Evolutionary conservation across 1,284 basidiomycete genomes (phyloP).

Genomic region (Cryptococcus jaspeensis): DNA sequence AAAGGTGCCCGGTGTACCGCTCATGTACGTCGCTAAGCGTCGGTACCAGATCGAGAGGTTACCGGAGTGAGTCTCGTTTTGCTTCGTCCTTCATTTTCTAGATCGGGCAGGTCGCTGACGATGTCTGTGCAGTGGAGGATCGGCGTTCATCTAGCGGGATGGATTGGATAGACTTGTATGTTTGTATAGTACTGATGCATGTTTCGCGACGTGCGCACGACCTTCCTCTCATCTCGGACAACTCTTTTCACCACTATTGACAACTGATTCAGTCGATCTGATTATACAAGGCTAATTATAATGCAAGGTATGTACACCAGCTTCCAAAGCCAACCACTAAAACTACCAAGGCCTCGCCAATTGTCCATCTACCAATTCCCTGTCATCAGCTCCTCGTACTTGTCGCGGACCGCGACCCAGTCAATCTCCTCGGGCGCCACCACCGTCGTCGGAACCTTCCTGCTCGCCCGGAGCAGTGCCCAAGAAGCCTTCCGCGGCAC

Average conservation of each 20-base stretch:
- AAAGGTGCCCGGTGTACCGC: slow-evolving; percentile 87
- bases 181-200: slow-evolving; percentile 1
- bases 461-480: no score
- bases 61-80: slow-evolving; percentile 61
- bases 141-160: slow-evolving; percentile 1
- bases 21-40: slow-evolving; percentile 92
- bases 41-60: slow-evolving; percentile 89
- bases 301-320: no score
- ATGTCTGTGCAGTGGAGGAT: neutral
- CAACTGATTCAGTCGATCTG: neutral
- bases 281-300: neutral
- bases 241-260: neutral
- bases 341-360: no score
- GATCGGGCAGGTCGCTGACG: neutral
- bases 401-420: no score
- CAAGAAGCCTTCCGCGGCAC: no score
- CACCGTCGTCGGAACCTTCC: no score
- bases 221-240: neutral
- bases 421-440: no score
- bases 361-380: no score
- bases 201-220: neutral
- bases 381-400: no score
- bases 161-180: slow-evolving; percentile 1
- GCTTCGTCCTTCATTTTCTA: neutral
- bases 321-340: no score